phyloP scores from a whole-genome alignment of 2,329 filamentous ascomycete species.

The Talaromyces amestolkiae region DNA sequence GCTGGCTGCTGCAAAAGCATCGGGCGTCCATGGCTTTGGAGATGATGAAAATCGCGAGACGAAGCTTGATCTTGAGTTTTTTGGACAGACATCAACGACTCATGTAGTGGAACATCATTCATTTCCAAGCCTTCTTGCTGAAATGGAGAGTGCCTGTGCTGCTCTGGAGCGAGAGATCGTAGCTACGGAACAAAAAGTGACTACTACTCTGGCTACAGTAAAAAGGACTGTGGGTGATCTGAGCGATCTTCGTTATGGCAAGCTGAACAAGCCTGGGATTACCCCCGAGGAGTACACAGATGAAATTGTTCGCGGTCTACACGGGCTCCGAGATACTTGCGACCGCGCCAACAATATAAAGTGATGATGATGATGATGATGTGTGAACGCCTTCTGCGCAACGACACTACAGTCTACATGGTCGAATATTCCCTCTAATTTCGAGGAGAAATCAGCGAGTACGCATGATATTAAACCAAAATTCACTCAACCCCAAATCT shows the following conservation, averaged over 20 bases:
- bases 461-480: not conserved
- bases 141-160: conserved; percentile 64
- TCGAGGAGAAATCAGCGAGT: not conserved
- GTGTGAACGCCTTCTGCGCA: not conserved
- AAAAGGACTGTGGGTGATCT: conserved; percentile 66
- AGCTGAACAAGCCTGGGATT: conserved; percentile 52
- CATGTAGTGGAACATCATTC: conserved; percentile 55
- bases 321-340: conserved; percentile 63
- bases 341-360: conserved; percentile 33
- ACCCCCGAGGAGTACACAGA: conserved; percentile 61
- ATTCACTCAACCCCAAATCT: not conserved
- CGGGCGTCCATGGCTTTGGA: conserved; percentile 35
- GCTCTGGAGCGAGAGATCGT: conserved; percentile 68
- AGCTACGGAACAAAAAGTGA: conserved; percentile 64
- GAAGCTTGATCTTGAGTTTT: conserved; percentile 57
- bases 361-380: conserved; percentile 11
- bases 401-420: not conserved
- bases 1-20: conserved; percentile 31
- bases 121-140: conserved; percentile 62
- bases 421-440: not conserved
- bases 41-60: conserved; percentile 39
- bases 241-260: conserved; percentile 80
- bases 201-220: conserved; percentile 59
- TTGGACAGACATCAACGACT: conserved; percentile 47
- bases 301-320: conserved; percentile 66